A percentile compares a stretch with the other conserved stretches of the same genome.
phyloP scores from a whole-genome alignment of 495 filamentous ascomycete species.

The Hapsidospora chrysogenum region DNA sequence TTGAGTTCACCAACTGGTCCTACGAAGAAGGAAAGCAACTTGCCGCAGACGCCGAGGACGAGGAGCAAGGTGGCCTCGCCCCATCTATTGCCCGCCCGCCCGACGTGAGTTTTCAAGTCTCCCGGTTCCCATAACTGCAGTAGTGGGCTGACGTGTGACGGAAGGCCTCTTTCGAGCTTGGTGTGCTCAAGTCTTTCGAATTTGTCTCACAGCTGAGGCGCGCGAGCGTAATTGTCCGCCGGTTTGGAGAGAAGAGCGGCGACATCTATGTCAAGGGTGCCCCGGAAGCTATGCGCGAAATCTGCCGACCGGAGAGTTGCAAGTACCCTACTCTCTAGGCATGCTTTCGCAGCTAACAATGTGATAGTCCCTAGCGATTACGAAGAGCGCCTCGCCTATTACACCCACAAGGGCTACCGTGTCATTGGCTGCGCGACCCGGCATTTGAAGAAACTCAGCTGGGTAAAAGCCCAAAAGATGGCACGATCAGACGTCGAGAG shows the following conservation, averaged over 20 bases:
- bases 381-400: constrained; percentile 70
- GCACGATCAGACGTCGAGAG: constrained; percentile 69
- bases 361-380: constrained; percentile 68
- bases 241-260: constrained; percentile 62
- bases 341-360: too few species aligned
- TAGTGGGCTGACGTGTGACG: constrained; percentile 5
- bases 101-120: constrained; percentile 14
- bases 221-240: constrained; percentile 80
- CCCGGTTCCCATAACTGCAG: neutral
- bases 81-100: constrained; percentile 81
- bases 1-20: constrained; percentile 88
- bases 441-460: constrained; percentile 68
- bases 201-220: constrained; percentile 93
- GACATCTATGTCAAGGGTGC: constrained; percentile 92
- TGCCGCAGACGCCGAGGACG: constrained; percentile 35
- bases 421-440: constrained; percentile 96
- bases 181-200: constrained; percentile 76
- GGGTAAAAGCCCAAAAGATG: constrained; percentile 91
- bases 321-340: constrained; percentile 16
- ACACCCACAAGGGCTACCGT: constrained; percentile 88
- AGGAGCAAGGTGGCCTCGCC: constrained; percentile 48
- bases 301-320: constrained; percentile 70
- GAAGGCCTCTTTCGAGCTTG: constrained; percentile 51
- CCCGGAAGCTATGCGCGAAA: constrained; percentile 87
- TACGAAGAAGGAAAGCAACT: constrained; percentile 71